Evolutionary conservation across 2,329 filamentous ascomycete species (phyloP), one percentile per base, ranked within the genome.

Genomic region (Fusarium tricinctum): DNA sequence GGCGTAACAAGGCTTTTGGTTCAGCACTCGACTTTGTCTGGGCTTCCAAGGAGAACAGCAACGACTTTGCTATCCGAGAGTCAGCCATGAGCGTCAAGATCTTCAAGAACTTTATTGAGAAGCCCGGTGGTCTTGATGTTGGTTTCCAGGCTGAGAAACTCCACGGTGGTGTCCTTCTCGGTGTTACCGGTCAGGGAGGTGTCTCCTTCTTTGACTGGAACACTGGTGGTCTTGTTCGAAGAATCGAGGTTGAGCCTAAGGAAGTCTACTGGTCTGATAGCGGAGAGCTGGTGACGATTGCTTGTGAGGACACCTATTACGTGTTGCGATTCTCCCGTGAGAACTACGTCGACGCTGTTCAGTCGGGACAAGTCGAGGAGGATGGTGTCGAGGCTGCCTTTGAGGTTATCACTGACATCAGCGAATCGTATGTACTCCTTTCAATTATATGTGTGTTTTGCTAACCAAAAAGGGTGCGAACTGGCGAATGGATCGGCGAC

Each of bases 151-250:
- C 94, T 2, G 96, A 99, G 70, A 95, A 94, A 17, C 84, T 99
- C 46, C 92, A 91, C 47, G 95, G 94, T 23, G 96, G 96, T 75
- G 88, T 97, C 54, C 84, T 99, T 23, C 89, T 99, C 13, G 96
- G 96, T 83, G 94, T 98, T 10, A 97, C 93, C 79, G 96, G 96
- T 10, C 93, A 97, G 78, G 96, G 95, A 51, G 95, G 95, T 32
- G 92, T 99, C 72, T 96, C 94, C 17, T 92, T 99, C 81, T 98
- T 97, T 75, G 96, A 99, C 81, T 99, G 96, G 96, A 89, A 94
- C 63, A 93, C 90, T 38, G 95, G 96, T 59, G 91, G 89, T 60
- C 85, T 99, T 54, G 94, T 98, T 47, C 89, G 96, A 77, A 89
- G 96, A 74, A 98, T 99, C 76, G 96, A 99, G 80, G 88, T 91